phyloP scores from a whole-genome alignment of 257 asterid species.

The Scutellaria barbata region DNA sequence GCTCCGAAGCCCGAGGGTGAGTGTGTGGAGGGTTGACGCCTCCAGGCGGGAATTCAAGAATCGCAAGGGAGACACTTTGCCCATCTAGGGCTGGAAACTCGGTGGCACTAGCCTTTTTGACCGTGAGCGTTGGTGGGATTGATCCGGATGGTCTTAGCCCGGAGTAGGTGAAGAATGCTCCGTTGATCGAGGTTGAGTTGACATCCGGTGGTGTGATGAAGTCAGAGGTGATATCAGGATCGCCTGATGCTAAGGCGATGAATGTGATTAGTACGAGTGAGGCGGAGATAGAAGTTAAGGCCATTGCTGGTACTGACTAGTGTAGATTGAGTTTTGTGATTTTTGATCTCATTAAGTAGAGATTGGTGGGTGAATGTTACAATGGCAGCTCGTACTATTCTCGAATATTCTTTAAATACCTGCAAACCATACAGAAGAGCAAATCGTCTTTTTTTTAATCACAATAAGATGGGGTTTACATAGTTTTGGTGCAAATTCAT shows the following conservation, averaged over 20 bases:
- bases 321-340: too few relatives aligned
- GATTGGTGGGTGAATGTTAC: constrained; percentile 9
- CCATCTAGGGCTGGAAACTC: constrained; percentile 41
- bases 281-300: background rate
- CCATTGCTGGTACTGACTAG: background rate
- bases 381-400: background rate
- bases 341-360: background rate
- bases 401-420: background rate
- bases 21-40: constrained; percentile 40
- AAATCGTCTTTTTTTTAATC: too few relatives aligned
- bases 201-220: constrained; percentile 5
- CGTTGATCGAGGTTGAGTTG: background rate
- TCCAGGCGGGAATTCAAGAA: constrained; percentile 29
- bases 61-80: constrained; percentile 37
- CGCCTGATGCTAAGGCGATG: background rate
- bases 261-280: background rate
- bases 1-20: constrained; percentile 35
- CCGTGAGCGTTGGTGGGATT: background rate
- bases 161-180: constrained; percentile 32
- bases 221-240: constrained; percentile 36
- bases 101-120: background rate
- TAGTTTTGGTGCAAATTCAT: too few relatives aligned
- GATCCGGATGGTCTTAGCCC: background rate
- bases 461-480: too few relatives aligned
- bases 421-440: too few relatives aligned